These are phyloP conservation scores for Apiospora saccharicola DNA, from an alignment of 2,329 filamentous ascomycete species.

Conservation along the genomic window DNA sequence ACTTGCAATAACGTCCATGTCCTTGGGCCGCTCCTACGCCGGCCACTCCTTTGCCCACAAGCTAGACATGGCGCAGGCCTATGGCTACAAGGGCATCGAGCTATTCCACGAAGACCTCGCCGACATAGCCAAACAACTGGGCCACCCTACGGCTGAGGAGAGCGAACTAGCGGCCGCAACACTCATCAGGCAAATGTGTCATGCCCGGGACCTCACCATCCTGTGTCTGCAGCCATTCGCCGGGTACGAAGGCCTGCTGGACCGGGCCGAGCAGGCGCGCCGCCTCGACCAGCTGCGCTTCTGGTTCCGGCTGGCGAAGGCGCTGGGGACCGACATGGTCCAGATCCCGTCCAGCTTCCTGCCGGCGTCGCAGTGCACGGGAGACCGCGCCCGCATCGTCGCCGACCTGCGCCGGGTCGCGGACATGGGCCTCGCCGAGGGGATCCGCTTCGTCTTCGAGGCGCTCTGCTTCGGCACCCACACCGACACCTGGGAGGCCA, in stretches of 20 bases:
- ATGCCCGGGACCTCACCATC: conserved; percentile 61
- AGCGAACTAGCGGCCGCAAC: conserved; percentile 65
- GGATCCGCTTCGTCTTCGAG: conserved; percentile 77
- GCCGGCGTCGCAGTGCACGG: conserved; percentile 50
- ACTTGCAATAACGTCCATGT: conserved; percentile 79
- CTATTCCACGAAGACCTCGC: conserved; percentile 81
- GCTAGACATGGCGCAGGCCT: conserved; percentile 69
- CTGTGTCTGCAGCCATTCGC: conserved; percentile 79
- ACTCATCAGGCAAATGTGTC: conserved; percentile 64
- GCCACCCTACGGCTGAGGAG: conserved; percentile 49
- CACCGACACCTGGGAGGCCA: conserved; percentile 74
- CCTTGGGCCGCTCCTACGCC: conserved; percentile 73
- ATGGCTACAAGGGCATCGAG: conserved; percentile 75
- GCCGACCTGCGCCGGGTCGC: conserved; percentile 70
- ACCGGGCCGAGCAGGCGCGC: conserved; percentile 63
- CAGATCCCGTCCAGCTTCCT: conserved; percentile 78
- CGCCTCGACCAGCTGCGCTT: conserved; percentile 69
- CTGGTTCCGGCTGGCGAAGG: conserved; percentile 73
- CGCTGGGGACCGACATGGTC: conserved; percentile 74
- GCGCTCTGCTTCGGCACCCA: conserved; percentile 76
- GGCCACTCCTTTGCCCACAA: conserved; percentile 73
- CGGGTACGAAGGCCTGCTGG: conserved; percentile 77
- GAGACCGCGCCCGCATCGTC: conserved; percentile 63
- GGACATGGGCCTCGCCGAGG: conserved; percentile 67
- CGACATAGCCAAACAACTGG: conserved; percentile 59